Evolutionary conservation across 192 early-diverging fungal genomes (phyloP).

Genomic region (Coemansia sp.): DNA sequence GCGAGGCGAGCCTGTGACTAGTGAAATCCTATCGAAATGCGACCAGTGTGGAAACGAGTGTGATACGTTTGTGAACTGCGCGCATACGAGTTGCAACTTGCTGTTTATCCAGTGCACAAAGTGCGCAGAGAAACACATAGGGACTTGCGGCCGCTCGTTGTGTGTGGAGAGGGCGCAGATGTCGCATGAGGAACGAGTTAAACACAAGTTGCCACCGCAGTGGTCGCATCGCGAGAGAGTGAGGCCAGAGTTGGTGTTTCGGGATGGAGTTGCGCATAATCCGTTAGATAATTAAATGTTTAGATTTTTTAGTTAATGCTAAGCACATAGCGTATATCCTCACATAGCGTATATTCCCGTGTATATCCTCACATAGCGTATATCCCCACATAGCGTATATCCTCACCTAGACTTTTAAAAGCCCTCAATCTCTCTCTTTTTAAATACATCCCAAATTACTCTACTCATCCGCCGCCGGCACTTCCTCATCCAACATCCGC

Average conservation of each 20-base stretch:
- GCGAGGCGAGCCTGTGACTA: conserved; percentile 64
- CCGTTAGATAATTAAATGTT: too few species aligned
- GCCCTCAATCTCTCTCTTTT: too few species aligned
- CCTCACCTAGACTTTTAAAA: too few species aligned
- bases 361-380: too few species aligned
- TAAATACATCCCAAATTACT: too few species aligned
- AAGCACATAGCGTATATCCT: too few species aligned
- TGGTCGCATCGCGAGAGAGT: conserved; percentile 45
- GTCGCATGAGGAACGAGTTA: conserved; percentile 43
- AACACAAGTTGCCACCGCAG: conserved; percentile 30
- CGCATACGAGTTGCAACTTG: conserved; percentile 69
- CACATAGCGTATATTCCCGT: too few species aligned
- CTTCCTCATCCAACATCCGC: conserved; percentile 91
- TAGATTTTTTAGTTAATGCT: too few species aligned
- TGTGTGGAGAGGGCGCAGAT: conserved; percentile 41
- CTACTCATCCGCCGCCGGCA: conserved; percentile 87
- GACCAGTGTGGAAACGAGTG: conserved; percentile 68
- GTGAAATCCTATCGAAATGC: conserved; percentile 65
- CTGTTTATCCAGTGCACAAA: conserved; percentile 67
- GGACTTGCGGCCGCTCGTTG: conserved; percentile 38
- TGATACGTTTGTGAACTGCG: conserved; percentile 69
- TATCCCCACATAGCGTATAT: too few species aligned
- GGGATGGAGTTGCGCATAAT: conserved; percentile 18
- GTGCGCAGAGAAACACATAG: conserved; percentile 50
- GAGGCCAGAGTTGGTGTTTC: conserved; percentile 44